phyloP scores from a whole-genome alignment of 345 rosid genomes.

The Cardamine chenopodiifolia region DNA sequence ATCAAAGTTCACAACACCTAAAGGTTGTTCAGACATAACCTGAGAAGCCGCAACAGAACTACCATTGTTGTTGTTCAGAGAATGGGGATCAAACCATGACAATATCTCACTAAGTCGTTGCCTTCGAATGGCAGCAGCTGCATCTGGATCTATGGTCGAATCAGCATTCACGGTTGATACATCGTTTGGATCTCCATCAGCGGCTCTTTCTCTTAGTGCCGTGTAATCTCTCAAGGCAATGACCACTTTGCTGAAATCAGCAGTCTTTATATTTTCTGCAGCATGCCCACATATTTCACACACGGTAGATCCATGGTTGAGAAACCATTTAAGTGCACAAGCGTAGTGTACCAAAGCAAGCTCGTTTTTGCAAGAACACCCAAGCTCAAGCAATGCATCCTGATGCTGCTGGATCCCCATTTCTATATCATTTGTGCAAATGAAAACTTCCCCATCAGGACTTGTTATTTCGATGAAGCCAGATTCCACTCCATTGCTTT shows the following conservation, averaged over 20 bases:
- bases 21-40: constrained; percentile 68
- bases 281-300: constrained; percentile 85
- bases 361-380: constrained; percentile 90
- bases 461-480: constrained; percentile 66
- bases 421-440: constrained; percentile 73
- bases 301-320: constrained; percentile 88
- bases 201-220: constrained; percentile 68
- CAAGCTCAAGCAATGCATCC: constrained; percentile 74
- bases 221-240: constrained; percentile 76
- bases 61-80: constrained; percentile 40
- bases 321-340: constrained; percentile 96
- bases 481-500: constrained; percentile 47
- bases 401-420: constrained; percentile 58
- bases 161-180: constrained; percentile 45
- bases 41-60: constrained; percentile 55
- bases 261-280: constrained; percentile 61
- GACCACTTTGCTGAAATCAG: constrained; percentile 69
- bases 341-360: constrained; percentile 91
- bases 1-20: constrained; percentile 56
- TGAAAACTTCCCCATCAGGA: constrained; percentile 80
- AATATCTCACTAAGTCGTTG: constrained; percentile 85
- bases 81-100: constrained; percentile 75
- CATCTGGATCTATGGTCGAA: constrained; percentile 73
- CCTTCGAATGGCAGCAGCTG: constrained; percentile 76
- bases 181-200: constrained; percentile 65